Evolutionary conservation across 495 filamentous ascomycete genomes (phyloP), one percentile per base, ranked within the genome.

Genomic region (Lasiosphaeria hispida): DNA sequence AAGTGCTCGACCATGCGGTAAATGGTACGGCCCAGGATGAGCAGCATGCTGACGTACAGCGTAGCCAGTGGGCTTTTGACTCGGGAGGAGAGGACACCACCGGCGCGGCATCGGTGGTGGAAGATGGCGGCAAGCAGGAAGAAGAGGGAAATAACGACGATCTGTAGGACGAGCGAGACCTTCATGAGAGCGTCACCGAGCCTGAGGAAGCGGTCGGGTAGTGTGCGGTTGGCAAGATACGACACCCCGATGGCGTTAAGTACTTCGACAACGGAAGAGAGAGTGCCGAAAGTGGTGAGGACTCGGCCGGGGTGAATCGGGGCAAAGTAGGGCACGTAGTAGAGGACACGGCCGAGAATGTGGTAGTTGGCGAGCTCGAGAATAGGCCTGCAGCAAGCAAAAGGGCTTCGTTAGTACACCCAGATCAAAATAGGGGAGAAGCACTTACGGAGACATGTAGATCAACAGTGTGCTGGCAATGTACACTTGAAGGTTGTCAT

Each of bases 321-420:
- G 4, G 72, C 48, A 44, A 56, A 57, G 55, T 64, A 63, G 10
- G 72, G 72, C 15, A 70, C 56, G 61, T 73, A 72, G 64, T 63
- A 62, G 49, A 75, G 61, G 48, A 72, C 50, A 13, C 71, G 68
- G 30, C 68, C 71, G 38, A 75, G 71, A 57, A 73, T 49, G 55
- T 72, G 69, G 63, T 73, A 73, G 61, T 75, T 73, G 30, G 71
- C 62, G 10, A 75, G 66, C 54, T 73, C 68, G 45, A 75, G 68
- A 11, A 73, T 61, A 3, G 72, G 72, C 0, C 72, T 73, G 51
- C 17, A 0, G 3, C 4, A 19, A 0, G 3, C 4, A 19, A 8
- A 11, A 9, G 14, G 30, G 33, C 0, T 19, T 39, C 18, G 52
- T 36, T 35, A 55, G 11, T 30, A 30, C 2, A 30, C 11, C 2